These are phyloP conservation scores for Microbotryomycetes sp. DNA, from an alignment of 1,284 basidiomycete genomes.

Conservation along the genomic window DNA sequence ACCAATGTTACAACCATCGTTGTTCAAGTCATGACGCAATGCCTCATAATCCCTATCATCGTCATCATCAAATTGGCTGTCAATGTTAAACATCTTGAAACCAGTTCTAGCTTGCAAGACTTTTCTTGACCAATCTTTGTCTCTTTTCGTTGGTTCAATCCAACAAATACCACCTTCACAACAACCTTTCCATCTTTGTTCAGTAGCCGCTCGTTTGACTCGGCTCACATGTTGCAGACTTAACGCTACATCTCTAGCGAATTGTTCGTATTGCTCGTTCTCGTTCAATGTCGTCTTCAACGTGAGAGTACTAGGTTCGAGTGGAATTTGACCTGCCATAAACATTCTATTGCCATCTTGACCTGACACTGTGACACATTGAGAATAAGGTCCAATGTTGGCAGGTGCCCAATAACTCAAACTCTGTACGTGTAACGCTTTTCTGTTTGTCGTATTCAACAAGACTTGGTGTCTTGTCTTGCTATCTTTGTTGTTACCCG, in stretches of 20 bases:
- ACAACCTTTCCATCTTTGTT: neutral
- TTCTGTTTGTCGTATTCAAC: conserved; percentile 41
- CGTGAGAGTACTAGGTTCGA: conserved; percentile 66
- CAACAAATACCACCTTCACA: conserved; percentile 9
- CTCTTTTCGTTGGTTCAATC: neutral
- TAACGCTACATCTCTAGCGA: conserved; percentile 7
- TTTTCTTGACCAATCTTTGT: neutral
- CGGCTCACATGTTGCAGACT: conserved; percentile 20
- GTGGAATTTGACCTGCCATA: conserved; percentile 90
- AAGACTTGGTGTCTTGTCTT: too few species aligned
- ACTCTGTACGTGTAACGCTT: conserved; percentile 85
- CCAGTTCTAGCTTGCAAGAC: neutral
- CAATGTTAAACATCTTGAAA: neutral
- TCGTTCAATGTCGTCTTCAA: conserved; percentile 53
- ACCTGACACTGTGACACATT: conserved; percentile 57
- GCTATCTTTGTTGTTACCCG: conserved; percentile 39
- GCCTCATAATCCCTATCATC: neutral
- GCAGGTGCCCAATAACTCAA: conserved; percentile 98
- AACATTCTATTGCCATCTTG: conserved; percentile 69
- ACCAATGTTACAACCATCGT: neutral
- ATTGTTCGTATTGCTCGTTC: neutral
- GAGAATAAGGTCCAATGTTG: conserved; percentile 97
- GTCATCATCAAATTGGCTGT: neutral
- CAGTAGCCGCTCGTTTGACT: neutral
- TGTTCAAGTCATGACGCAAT: neutral